Conservation (phyloP, 495 filamentous ascomycete species). For the Hypoxylon perforatum region DNA sequence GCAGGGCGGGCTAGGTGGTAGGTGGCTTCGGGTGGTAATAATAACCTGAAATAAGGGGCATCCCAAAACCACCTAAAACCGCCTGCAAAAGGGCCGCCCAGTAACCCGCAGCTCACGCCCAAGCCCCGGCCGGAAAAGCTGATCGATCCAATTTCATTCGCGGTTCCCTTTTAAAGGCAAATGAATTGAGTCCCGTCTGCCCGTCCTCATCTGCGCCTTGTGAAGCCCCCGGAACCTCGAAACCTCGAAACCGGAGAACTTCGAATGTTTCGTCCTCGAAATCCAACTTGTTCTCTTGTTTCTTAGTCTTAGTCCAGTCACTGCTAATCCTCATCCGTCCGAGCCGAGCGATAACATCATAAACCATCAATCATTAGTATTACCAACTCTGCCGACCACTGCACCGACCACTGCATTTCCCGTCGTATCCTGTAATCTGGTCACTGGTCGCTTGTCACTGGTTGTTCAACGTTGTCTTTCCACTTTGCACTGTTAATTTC, state of each 20-base stretch:
- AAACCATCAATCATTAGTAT: constrained; percentile 22
- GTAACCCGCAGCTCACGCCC: neutral
- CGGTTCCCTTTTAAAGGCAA: constrained; percentile 22
- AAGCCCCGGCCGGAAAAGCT: constrained; percentile 5
- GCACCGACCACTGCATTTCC: constrained; percentile 25
- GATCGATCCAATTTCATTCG: constrained; percentile 24
- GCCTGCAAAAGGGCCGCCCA: constrained; percentile 14
- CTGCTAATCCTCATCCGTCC: constrained; percentile 27
- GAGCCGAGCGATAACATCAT: constrained; percentile 37
- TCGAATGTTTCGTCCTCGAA: constrained; percentile 2
- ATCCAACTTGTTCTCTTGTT: neutral
- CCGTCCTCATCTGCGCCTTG: neutral
- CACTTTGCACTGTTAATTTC: constrained; percentile 13
- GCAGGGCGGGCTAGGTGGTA: no score
- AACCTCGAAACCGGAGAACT: constrained; percentile 16
- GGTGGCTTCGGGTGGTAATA: neutral
- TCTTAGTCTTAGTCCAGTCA: constrained; percentile 5
- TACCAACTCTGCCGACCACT: no score
- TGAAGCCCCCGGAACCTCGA: constrained; percentile 1
- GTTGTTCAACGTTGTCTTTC: constrained; percentile 19
- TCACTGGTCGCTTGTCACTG: constrained; percentile 21
- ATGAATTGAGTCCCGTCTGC: constrained; percentile 16
- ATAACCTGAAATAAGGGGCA: constrained; percentile 40
- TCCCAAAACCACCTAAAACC: constrained; percentile 35
- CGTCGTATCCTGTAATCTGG: constrained; percentile 18